Base-by-base conservation (phyloP, 1,284 basidiomycete genomes). In the Boletus smithii region DNA sequence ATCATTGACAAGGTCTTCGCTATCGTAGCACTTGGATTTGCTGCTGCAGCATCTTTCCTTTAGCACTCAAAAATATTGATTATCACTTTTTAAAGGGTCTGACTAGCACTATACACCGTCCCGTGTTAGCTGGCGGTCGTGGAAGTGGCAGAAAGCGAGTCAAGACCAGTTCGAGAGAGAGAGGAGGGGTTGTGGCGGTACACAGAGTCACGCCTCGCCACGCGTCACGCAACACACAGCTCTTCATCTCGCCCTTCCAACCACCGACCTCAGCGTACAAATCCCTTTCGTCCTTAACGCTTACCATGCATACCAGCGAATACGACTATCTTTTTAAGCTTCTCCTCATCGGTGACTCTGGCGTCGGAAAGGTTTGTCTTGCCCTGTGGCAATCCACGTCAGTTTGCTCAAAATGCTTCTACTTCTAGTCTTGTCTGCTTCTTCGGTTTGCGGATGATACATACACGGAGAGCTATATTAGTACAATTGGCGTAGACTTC, bases 261-360 rank as follows among this genome's bases (percentile, higher is more conserved):
- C 52, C 29, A 50, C 50, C 50, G 47, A 57, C 49, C 42, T 26
- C 44, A 46, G 40, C 53, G 42, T 44, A 36, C 48, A 53, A 60
- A 46, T 54, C 44, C 44, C 54, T 53, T 50, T 57, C 48, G 46
- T 53, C 51, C 44, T 38, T 42, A 57, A 51, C 55, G 49, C 51
- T 58, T 66, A 75, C 60, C 57, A 90, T 90, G 88, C 88, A 90
- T 68, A 88, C 90, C 65, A 87, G 86, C 72, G 92, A 93, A 74
- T 95, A 95, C 83, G 93, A 97, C 75, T 95, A 91, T 66, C 91
- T 97, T 68, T 97, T 97, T 83, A 95, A 95, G 80, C 91, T 97
- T 57, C 83, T 91, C 66, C 85, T 90, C 70, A 90, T 91, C 56
- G 88, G 87, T 50, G 86, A 91, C 78, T 98, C 95, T 58, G 95